phyloP scores from a whole-genome alignment of 2,329 filamentous ascomycete genomes.

The Teratosphaeriaceae sp. region DNA sequence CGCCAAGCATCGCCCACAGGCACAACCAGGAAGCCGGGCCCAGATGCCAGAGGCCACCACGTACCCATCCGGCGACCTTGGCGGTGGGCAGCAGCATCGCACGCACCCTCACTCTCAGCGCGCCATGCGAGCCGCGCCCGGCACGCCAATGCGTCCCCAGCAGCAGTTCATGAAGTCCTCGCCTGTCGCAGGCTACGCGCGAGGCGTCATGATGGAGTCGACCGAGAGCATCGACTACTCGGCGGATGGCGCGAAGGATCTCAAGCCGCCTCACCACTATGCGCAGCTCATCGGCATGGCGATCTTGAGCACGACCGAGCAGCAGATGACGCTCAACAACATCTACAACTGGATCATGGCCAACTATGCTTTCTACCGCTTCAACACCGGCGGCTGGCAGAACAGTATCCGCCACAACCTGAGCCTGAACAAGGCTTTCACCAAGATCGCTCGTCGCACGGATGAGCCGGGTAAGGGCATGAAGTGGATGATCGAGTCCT shows the following conservation, averaged over 20 bases:
- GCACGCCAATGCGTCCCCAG: constrained; percentile 29
- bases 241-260: constrained; percentile 74
- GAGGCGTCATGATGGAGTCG: constrained; percentile 46
- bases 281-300: constrained; percentile 96
- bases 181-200: constrained; percentile 40
- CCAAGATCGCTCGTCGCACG: constrained; percentile 84
- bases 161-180: constrained; percentile 37
- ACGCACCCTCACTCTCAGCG: constrained; percentile 32
- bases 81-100: constrained; percentile 21
- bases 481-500: constrained; percentile 93
- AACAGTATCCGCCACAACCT: constrained; percentile 97
- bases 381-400: constrained; percentile 87
- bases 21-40: constrained; percentile 17
- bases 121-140: constrained; percentile 26
- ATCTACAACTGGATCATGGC: constrained; percentile 93
- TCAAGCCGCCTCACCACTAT: constrained; percentile 96
- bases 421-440: constrained; percentile 88
- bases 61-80: constrained; percentile 14
- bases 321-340: constrained; percentile 82
- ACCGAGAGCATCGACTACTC: constrained; percentile 65
- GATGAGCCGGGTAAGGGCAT: constrained; percentile 97
- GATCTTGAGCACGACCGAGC: constrained; percentile 77
- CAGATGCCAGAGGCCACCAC: constrained; percentile 9
- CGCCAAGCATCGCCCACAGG: constrained; percentile 18
- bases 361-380: constrained; percentile 87